These are phyloP conservation scores for Graphilbum fragrans DNA, from an alignment of 2,329 filamentous ascomycete genomes.

Conservation along the genomic window DNA sequence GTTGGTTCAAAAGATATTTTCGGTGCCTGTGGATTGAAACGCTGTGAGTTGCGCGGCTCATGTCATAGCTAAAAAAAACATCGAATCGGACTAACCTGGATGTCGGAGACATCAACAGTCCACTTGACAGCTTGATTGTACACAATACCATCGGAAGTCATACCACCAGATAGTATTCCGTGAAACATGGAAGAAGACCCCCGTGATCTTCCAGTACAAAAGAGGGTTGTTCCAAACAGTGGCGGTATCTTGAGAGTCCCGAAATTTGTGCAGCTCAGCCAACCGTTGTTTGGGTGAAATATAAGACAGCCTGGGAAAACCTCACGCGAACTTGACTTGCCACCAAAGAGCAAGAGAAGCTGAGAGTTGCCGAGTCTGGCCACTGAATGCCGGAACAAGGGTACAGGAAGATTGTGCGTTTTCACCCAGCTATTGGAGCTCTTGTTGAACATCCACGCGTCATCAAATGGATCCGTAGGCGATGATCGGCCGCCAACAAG, in stretches of 20 bases:
- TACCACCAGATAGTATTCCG: constrained; percentile 63
- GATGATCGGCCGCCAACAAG: constrained; percentile 71
- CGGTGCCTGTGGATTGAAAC: constrained; percentile 12
- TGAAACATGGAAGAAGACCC: constrained; percentile 24
- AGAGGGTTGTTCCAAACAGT: constrained; percentile 31
- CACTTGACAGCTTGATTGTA: constrained; percentile 53
- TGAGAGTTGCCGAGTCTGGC: constrained; percentile 35
- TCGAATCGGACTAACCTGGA: constrained; percentile 19
- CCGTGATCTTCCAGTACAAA: constrained; percentile 11
- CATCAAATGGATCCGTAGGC: constrained; percentile 53
- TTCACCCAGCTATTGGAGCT: constrained; percentile 45
- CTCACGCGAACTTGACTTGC: constrained; percentile 37
- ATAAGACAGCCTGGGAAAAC: constrained; percentile 42
- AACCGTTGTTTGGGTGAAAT: constrained; percentile 34
- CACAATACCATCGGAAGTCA: constrained; percentile 51
- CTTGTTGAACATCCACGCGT: constrained; percentile 64
- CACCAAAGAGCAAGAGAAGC: constrained; percentile 48
- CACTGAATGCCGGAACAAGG: constrained; percentile 65
- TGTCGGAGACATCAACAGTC: constrained; percentile 33
- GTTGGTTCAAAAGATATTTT: constrained; percentile 5
- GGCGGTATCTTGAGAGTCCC: constrained; percentile 22
- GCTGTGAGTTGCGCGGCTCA: background rate
- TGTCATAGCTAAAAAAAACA: background rate
- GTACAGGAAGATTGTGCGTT: constrained; percentile 52
- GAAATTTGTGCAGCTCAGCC: constrained; percentile 27